Conservation (phyloP, 768 basidiomycete genomes). For the Lactarius akahatsu region DNA sequence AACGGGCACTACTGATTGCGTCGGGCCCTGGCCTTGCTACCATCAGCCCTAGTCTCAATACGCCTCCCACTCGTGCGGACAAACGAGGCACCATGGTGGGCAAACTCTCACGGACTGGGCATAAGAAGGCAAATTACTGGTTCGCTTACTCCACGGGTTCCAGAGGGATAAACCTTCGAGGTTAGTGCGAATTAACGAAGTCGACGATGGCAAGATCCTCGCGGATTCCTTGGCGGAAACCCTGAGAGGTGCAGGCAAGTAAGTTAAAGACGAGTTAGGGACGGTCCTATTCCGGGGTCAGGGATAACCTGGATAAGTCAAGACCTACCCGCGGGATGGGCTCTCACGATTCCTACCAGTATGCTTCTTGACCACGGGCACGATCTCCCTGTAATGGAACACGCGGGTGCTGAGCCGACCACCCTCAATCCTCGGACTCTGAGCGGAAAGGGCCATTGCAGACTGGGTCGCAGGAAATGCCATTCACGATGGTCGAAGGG, state of each 20-base stretch:
- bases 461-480: neutral
- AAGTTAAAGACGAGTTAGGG: slow-evolving; percentile 9
- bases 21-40: neutral
- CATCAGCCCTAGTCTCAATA: neutral
- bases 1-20: slow-evolving; percentile 9
- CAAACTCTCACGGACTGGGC: neutral
- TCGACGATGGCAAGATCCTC: slow-evolving; percentile 9
- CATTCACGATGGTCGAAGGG: neutral
- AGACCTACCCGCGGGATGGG: slow-evolving; percentile 52
- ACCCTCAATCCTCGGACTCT: neutral
- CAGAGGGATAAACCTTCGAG: slow-evolving; percentile 9
- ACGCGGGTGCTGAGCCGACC: neutral
- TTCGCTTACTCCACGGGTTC: neutral
- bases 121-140: neutral
- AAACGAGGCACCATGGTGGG: slow-evolving; percentile 5
- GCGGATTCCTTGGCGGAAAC: slow-evolving; percentile 14
- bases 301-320: slow-evolving; percentile 31
- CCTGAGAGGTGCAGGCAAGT: neutral
- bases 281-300: neutral
- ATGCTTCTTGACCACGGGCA: neutral
- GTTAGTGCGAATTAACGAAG: neutral
- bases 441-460: neutral
- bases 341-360: slow-evolving; percentile 4
- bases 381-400: slow-evolving; percentile 7
- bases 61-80: neutral